Conservation (phyloP, 805 yeast species). For the Cyberlindnera suaveolens region DNA sequence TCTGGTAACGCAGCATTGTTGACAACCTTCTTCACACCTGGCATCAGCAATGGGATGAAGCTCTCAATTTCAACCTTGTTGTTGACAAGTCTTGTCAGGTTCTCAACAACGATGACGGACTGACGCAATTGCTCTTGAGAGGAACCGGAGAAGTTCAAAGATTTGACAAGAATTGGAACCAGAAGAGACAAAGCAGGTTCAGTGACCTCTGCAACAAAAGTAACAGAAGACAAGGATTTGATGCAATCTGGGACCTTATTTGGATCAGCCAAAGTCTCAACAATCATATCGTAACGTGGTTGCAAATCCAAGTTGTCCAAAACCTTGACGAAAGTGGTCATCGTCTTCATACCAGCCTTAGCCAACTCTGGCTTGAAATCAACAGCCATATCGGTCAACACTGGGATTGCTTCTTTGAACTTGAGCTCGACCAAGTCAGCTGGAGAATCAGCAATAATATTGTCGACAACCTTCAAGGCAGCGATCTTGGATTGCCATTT, state of each 20-base stretch:
- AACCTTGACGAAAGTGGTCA: constrained; percentile 67
- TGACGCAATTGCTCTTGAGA: constrained; percentile 96
- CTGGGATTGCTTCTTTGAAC: constrained; percentile 75
- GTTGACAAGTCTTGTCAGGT: constrained; percentile 90
- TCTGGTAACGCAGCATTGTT: constrained; percentile 92
- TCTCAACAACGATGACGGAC: constrained; percentile 93
- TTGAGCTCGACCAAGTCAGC: constrained; percentile 78
- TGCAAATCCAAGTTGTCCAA: constrained; percentile 89
- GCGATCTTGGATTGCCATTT: constrained; percentile 90
- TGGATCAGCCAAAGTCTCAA: constrained; percentile 88
- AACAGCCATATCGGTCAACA: constrained; percentile 81
- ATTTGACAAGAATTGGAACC: constrained; percentile 88
- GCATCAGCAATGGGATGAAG: constrained; percentile 79
- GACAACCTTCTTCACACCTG: constrained; percentile 87
- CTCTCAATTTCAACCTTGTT: constrained; percentile 86
- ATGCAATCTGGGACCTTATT: constrained; percentile 83
- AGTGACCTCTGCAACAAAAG: constrained; percentile 97
- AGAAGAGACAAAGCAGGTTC: constrained; percentile 88
- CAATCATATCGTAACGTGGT: constrained; percentile 78
- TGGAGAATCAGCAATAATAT: constrained; percentile 71
- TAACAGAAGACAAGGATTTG: constrained; percentile 83
- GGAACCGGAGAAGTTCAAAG: constrained; percentile 73
- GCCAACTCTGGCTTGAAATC: constrained; percentile 97
- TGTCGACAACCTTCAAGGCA: constrained; percentile 69
- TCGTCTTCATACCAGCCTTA: constrained; percentile 68